Conservation (phyloP, 257 asterid species). For the Prunella vulgaris region DNA sequence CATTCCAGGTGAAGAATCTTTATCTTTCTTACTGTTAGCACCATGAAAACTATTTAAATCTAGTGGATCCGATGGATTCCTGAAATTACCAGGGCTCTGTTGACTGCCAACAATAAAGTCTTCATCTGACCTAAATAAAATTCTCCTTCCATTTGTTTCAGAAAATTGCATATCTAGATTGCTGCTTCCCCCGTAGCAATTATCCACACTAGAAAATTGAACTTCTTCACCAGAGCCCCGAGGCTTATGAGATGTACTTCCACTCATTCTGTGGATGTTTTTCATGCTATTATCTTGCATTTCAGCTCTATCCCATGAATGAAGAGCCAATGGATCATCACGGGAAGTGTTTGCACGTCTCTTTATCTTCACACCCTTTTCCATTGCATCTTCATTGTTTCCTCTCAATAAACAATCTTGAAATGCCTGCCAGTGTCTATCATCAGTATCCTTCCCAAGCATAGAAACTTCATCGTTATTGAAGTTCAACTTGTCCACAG, state of each 20-base stretch:
- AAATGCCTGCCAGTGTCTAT: conserved; percentile 84
- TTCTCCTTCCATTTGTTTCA: conserved; percentile 55
- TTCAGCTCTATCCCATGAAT: conserved; percentile 36
- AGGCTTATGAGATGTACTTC: conserved; percentile 32
- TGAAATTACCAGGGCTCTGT: conserved; percentile 35
- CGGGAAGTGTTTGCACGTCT: conserved; percentile 34
- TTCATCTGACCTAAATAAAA: conserved; percentile 46
- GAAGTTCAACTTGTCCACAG: conserved; percentile 32
- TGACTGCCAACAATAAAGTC: conserved; percentile 52
- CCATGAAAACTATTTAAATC: conserved; percentile 41
- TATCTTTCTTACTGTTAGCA: conserved; percentile 32
- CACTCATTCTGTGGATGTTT: conserved; percentile 27
- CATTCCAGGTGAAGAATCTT: conserved; percentile 45
- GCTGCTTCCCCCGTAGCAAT: conserved; percentile 32
- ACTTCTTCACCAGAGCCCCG: conserved; percentile 49
- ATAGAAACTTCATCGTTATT: conserved; percentile 32
- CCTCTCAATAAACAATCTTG: conserved; percentile 75
- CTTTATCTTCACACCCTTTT: conserved; percentile 45
- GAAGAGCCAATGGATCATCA: conserved; percentile 53
- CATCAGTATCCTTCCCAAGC: conserved; percentile 49
- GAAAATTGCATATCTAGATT: conserved; percentile 44
- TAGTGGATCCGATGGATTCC: conserved; percentile 51
- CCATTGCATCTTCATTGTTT: conserved; percentile 56
- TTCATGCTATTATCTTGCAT: conserved; percentile 43
- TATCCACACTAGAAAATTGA: conserved; percentile 36